Evolutionary conservation across 345 rosid genomes (phyloP), one percentile per base, ranked within the genome.

Genomic region (Corchorus olitorius): DNA sequence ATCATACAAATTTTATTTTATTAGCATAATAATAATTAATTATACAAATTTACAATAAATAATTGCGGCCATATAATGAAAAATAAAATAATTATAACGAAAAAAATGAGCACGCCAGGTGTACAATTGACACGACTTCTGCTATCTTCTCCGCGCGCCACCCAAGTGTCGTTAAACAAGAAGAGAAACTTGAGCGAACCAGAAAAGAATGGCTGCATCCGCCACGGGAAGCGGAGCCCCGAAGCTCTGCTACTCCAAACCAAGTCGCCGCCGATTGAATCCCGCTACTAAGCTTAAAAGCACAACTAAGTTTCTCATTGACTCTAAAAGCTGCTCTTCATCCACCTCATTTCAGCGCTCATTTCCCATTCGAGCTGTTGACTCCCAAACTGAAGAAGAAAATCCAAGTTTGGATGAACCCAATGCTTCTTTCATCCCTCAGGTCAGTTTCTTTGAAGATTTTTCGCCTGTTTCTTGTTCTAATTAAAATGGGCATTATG

Each of bases 321-420:
- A 49, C 14, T 9, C 34, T 70, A 52, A 35, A 15, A 49, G 48
- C 45, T n/a, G 61, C 48, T 74, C 70, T 37, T 74, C 70, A 17
- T 17, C 61, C 22, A 33, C 70, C 49, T 34, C 41, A 1, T 17
- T 49, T 16, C 59, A 49, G 4, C 35, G 70, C 46, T 74, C 70
- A 10, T 74, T 74, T 50, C 77, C 61, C 60, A 62, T 74, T 53
- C 70, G 70, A 3, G 77, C 75, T 10, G 27, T 72, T 22, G 64
- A 71, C n/a, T 71, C 76, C 41, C 76, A 74, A 33, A 46, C 68
- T 4, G 69, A 74, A 5, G 77, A 74, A 74, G 77, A 74, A 74
- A 48, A 34, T 13, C 17, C 76, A 22, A 62, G 69, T 8, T 74
- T 61, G 3, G 58, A 61, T 37, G 75, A 72, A 39, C 4, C 75